Evolutionary conservation across 352 stramenopile species (phyloP).

Genomic region (Phytophthora europaea): DNA sequence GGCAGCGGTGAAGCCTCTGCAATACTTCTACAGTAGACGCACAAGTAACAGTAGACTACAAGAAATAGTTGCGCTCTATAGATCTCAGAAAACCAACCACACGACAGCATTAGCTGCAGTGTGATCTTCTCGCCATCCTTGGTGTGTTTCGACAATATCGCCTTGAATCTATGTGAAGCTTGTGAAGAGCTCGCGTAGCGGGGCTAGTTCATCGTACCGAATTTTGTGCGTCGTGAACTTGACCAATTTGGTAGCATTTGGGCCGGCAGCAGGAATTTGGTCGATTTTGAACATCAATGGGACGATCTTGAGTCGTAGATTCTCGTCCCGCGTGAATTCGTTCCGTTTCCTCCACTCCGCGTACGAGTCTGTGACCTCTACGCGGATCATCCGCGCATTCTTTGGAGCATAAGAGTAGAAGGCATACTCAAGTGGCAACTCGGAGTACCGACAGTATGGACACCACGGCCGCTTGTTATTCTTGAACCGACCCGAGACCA

Average conservation of each 20-base stretch:
- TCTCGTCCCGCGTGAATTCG: conserved; percentile 62
- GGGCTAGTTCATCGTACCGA: conserved; percentile 59
- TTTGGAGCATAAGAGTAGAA: conserved; percentile 79
- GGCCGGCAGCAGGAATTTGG: conserved; percentile 9
- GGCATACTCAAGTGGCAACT: conserved; percentile 75
- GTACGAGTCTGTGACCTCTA: conserved; percentile 75
- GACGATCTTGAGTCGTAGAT: conserved; percentile 62
- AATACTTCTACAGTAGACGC: conserved; percentile 1
- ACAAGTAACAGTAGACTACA: conserved; percentile 21
- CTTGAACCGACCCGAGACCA: conserved; percentile 71
- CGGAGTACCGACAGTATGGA: conserved; percentile 82
- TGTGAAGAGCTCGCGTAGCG: conserved; percentile 51
- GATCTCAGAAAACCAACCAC: conserved; percentile 24
- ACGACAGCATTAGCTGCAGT: conserved; percentile 8
- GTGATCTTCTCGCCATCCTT: background rate
- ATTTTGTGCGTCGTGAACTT: conserved; percentile 57
- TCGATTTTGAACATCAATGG: conserved; percentile 61
- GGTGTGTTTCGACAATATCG: conserved; percentile 4
- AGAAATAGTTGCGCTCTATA: conserved; percentile 33
- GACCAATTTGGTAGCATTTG: conserved; percentile 38
- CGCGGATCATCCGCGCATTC: conserved; percentile 61
- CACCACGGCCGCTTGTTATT: conserved; percentile 85
- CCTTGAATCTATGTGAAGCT: conserved; percentile 35
- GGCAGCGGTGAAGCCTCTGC: conserved; percentile 15
- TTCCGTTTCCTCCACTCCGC: conserved; percentile 71